Evolutionary conservation across 495 filamentous ascomycete species (phyloP), one percentile per base, ranked within the genome.

Genomic region (Aspergillus funiculosus): DNA sequence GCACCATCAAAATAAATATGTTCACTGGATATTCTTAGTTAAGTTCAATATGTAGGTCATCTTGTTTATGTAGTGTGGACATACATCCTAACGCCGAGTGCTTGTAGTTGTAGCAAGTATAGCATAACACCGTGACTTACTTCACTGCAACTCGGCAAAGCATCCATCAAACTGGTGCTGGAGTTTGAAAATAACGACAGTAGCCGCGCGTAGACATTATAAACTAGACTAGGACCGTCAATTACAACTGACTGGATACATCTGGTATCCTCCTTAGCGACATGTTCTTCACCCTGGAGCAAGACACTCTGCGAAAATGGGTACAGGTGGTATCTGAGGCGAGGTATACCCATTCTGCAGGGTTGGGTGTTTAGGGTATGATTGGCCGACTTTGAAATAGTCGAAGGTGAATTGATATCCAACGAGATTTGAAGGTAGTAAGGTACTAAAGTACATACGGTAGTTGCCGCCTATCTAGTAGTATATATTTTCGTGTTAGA

Each of bases 1-100:
- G 76, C 81, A 18, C 87, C 85, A 58, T 94, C 87, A 45, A 94
- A 91, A 58, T 78, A 89, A 40, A 94, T 86, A 22, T 59, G 46
- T 39, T 65, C 50, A 54, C 68, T 75, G 36, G 24, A 6, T 42
- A 15, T 43, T n/a, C 44, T 52, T 14, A 50, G 39, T 27, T 34
- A 25, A 19, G 30, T 18, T 13, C 3, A 30, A n/a, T 36, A 10
- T 13, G 4, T 20, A 39, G 10, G 20, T 31, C 40, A 5, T 17
- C 9, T 32, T 19, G 22, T 18, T 39, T 7, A 27, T 3, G 15
- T 19, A 17, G n/a, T 19, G 14, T 21, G 21, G 11, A 44, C 61
- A 65, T 74, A 87, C 85, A 90, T 72, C 22, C 56, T 57, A 14
- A 86, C 67, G 9, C 76, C 73, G 36, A 66, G 63, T 3, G 32